Evolutionary conservation across 352 stramenopile genomes (phyloP).

Genomic region (Globisporangium cederbergense): DNA sequence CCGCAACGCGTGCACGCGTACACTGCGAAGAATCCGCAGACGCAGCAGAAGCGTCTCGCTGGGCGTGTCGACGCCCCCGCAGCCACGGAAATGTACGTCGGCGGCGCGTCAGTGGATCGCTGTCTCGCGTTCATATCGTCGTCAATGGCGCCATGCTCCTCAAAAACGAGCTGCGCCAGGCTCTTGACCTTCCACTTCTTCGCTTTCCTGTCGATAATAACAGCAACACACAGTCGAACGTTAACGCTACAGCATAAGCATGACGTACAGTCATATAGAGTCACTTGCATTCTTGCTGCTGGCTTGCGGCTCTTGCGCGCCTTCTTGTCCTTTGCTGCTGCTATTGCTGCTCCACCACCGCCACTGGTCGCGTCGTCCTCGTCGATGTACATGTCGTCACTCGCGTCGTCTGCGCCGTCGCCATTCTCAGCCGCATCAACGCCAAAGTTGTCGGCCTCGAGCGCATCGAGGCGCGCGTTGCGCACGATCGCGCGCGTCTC

Average conservation of each 20-base stretch:
- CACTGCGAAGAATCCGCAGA: constrained; percentile 77
- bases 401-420: constrained; percentile 36
- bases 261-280: not conserved
- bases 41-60: constrained; percentile 77
- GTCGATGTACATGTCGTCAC: constrained; percentile 71
- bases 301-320: constrained; percentile 23
- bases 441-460: constrained; percentile 89
- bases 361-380: constrained; percentile 32
- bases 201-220: constrained; percentile 15
- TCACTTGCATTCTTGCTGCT: constrained; percentile 4
- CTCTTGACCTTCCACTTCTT: constrained; percentile 85
- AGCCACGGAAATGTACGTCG: constrained; percentile 76
- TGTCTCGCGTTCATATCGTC: not conserved
- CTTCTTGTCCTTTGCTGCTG: constrained; percentile 36
- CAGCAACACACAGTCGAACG: not conserved
- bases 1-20: constrained; percentile 82
- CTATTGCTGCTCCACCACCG: not conserved
- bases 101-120: constrained; percentile 14
- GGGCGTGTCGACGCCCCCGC: constrained; percentile 56
- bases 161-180: constrained; percentile 84
- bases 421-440: constrained; percentile 58
- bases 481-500: constrained; percentile 80
- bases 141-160: constrained; percentile 47
- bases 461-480: constrained; percentile 80
- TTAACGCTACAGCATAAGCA: not conserved